Base-by-base conservation (phyloP, 768 basidiomycete species). In the Lentinus brumalis region DNA sequence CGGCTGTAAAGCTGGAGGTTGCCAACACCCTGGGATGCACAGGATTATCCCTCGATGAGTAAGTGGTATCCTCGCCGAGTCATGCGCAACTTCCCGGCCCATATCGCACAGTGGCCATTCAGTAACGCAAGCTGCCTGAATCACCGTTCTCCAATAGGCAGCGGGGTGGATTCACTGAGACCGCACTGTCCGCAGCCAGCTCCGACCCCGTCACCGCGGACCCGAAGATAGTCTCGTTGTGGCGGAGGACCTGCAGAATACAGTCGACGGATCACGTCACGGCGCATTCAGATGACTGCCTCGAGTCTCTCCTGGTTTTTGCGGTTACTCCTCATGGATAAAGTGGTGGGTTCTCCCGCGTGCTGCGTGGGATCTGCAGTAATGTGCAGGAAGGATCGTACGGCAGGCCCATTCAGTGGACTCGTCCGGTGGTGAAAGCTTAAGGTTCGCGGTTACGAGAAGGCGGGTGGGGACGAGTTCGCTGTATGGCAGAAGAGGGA, bases 201-300 rank as follows among this genome's bases (percentile, higher is more conserved):
- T 35, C 35, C 35, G 35, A 35, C 11, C 21, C 18, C 29, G 46
- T 12, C 46, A 49, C 46, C 46, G 21, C 46, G 46, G 46, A 29
- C 18, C 46, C 46, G 46, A 49, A 18, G 46, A 12, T 21, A 8
- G 46, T 26, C 46, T 30, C 46, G 46, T 6, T 16, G 55, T 16
- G 45, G 56, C 18, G 12, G 53, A 46, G 44, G 44, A 21, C 16
- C 44, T 45, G 54, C 45, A 26, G 46, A 11, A 29, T 21, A 26
- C 1, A 26, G 21, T 18, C 9, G 29, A 18, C 29, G 26, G 29
- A 49, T 49, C 21, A 39, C 46, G 47, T 49, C 35, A 39, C 18
- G n/a, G 10, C 18, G 30, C 44, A 35, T 21, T 42, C 60, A 56
- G 54, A 56, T 52, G 60, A 56, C 54, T 38, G 60, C 55, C 60